These are phyloP conservation scores for Euphorbia lathyris DNA, from an alignment of 345 rosid genomes.

Conservation along the genomic window DNA sequence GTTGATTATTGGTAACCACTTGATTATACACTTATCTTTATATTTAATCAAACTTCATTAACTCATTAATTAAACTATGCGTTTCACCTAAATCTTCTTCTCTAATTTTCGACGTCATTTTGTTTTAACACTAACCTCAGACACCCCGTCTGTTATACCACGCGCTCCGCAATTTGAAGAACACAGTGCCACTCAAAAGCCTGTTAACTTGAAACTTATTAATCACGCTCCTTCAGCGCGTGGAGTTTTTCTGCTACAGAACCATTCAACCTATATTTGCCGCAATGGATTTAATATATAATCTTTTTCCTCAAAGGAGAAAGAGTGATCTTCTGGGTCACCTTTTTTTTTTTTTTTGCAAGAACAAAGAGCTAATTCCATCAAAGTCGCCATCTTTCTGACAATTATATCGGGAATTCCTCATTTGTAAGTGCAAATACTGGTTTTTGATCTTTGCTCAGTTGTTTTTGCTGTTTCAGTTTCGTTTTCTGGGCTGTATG, in stretches of 20 bases:
- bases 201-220: not conserved
- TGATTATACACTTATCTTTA: not conserved
- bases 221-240: slow-evolving; percentile 7
- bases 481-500: not conserved
- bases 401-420: not conserved
- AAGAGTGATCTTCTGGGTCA: slow-evolving; percentile 15
- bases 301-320: not conserved
- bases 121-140: not conserved
- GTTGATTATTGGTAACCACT: not conserved
- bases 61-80: slow-evolving; percentile 5
- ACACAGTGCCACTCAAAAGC: not conserved
- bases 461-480: not conserved
- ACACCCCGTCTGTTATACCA: not conserved
- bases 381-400: slow-evolving; percentile 14
- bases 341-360: not conserved
- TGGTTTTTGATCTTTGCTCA: not conserved
- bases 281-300: slow-evolving; percentile 3
- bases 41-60: not conserved
- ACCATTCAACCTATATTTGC: slow-evolving; percentile 20
- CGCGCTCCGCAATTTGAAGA: not conserved
- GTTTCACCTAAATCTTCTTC: slow-evolving; percentile 7
- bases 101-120: not conserved
- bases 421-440: slow-evolving; percentile 7
- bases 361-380: slow-evolving; percentile 5
- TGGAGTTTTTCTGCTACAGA: not conserved